Evolutionary conservation across 2,329 filamentous ascomycete genomes (phyloP).

Genomic region (Myriangium duriaei): DNA sequence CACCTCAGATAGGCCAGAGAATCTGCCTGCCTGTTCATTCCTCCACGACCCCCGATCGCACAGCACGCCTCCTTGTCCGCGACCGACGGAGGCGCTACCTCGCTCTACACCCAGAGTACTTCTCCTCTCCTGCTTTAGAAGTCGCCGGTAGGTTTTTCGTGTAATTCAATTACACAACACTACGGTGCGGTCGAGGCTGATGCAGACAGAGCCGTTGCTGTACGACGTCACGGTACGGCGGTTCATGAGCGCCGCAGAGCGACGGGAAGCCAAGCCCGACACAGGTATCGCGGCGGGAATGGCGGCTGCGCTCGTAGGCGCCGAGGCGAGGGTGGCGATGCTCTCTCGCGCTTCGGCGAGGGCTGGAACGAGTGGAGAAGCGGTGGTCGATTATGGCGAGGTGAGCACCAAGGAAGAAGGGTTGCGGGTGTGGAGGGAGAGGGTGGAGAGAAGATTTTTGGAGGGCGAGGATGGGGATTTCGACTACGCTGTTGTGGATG

Average conservation of each 20-base stretch:
- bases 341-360: constrained; percentile 38
- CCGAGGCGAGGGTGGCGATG: constrained; percentile 57
- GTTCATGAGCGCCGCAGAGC: constrained; percentile 61
- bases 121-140: constrained; percentile 46
- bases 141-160: constrained; percentile 37
- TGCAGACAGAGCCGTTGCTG: constrained; percentile 53
- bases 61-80: not conserved
- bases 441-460: constrained; percentile 63
- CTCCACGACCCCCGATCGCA: not conserved
- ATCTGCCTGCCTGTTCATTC: no score
- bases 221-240: constrained; percentile 70
- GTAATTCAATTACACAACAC: constrained; percentile 1
- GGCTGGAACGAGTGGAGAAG: constrained; percentile 44
- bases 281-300: constrained; percentile 72
- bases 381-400: constrained; percentile 42
- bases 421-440: constrained; percentile 54
- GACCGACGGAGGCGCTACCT: constrained; percentile 55
- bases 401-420: constrained; percentile 54
- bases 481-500: constrained; percentile 60
- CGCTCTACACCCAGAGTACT: constrained; percentile 59
- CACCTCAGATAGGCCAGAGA: no score
- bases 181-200: constrained; percentile 8
- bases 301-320: constrained; percentile 63
- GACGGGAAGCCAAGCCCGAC: constrained; percentile 56
- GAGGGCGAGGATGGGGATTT: constrained; percentile 65